phyloP scores from a whole-genome alignment of 805 yeast genomes.

The Nakazawaea molendinolei region DNA sequence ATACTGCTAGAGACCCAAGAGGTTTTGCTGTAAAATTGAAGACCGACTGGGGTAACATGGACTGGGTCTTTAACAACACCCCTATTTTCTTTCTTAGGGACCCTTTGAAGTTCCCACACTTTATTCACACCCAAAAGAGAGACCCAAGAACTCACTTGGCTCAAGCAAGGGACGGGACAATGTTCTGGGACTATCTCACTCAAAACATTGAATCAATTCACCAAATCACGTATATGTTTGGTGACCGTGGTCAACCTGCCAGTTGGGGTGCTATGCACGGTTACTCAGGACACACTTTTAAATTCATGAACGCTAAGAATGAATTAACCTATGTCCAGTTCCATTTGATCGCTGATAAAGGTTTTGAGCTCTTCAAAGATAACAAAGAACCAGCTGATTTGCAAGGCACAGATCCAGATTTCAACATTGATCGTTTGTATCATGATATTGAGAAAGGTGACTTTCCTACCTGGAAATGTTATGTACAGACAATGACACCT shows the following conservation, averaged over 20 bases:
- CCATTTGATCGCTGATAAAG: constrained; percentile 46
- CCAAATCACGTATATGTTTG: constrained; percentile 50
- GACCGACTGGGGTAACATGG: constrained; percentile 63
- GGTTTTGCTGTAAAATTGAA: constrained; percentile 61
- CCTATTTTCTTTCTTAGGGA: constrained; percentile 62
- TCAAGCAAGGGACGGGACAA: constrained; percentile 37
- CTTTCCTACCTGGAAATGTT: constrained; percentile 43
- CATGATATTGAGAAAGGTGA: constrained; percentile 42
- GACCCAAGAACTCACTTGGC: constrained; percentile 56
- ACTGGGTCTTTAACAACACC: constrained; percentile 71
- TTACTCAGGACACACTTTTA: constrained; percentile 60
- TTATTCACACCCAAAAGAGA: constrained; percentile 67
- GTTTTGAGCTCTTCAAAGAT: constrained; percentile 37
- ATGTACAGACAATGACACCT: constrained; percentile 54
- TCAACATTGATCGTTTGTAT: constrained; percentile 32
- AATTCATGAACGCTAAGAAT: constrained; percentile 45
- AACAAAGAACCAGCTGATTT: constrained; percentile 34
- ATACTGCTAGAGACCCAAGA: constrained; percentile 63
- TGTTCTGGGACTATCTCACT: constrained; percentile 52
- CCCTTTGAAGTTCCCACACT: constrained; percentile 57
- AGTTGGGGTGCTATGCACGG: constrained; percentile 52
- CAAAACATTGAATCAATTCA: constrained; percentile 52
- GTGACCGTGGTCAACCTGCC: constrained; percentile 55
- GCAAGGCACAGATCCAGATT: constrained; percentile 46
- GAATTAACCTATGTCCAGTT: constrained; percentile 49